Conservation (phyloP, 345 rosid species). For the Salix purpurea region DNA sequence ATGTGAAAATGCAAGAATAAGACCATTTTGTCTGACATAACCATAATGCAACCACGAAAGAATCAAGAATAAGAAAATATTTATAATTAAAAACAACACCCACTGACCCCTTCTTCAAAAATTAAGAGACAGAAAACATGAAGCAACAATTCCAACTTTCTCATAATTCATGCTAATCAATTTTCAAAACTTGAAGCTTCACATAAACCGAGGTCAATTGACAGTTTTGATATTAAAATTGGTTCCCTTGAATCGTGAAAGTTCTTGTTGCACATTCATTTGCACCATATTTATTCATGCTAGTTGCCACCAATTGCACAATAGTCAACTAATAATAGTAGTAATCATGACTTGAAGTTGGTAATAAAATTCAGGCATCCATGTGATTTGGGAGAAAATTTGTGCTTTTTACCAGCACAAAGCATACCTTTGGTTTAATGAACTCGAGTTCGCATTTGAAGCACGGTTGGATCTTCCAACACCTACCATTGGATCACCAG, state of each 20-base stretch:
- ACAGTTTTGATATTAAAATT: neutral
- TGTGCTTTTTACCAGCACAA: neutral
- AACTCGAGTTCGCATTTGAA: conserved; percentile 43
- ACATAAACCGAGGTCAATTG: neutral
- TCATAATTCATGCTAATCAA: neutral
- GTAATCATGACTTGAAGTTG: neutral
- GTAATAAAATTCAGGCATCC: neutral
- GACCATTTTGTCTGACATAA: conserved; percentile 56
- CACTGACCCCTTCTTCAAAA: neutral
- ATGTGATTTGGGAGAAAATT: neutral
- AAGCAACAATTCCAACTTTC: neutral
- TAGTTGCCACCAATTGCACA: neutral
- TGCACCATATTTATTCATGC: neutral
- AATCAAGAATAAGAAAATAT: neutral
- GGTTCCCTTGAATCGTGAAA: neutral
- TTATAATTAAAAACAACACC: neutral
- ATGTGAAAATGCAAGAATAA: conserved; percentile 52
- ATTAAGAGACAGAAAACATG: neutral
- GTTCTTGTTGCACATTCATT: neutral
- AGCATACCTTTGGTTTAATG: conserved; percentile 55
- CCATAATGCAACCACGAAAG: conserved; percentile 9
- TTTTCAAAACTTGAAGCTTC: neutral
- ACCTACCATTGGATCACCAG: conserved; percentile 49
- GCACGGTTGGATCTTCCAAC: conserved; percentile 47
- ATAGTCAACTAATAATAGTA: neutral